These are phyloP conservation scores for Lagerstroemia speciosa DNA, from an alignment of 345 rosid species.

Conservation along the genomic window DNA sequence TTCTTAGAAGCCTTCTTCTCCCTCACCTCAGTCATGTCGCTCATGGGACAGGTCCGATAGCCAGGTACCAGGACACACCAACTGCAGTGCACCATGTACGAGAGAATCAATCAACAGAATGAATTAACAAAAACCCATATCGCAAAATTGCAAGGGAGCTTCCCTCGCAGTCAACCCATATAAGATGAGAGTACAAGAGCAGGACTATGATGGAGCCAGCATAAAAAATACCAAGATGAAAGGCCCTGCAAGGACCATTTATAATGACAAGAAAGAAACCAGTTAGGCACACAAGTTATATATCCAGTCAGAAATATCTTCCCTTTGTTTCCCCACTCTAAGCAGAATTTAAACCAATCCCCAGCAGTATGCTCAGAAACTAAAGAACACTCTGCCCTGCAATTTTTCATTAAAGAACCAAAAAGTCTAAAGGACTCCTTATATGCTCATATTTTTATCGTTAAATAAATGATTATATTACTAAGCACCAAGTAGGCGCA, in stretches of 20 bases:
- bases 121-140: neutral
- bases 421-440: neutral
- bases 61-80: constrained; percentile 93
- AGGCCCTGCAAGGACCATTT: constrained; percentile 32
- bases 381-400: neutral
- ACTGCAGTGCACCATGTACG: too few relatives aligned
- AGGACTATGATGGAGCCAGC: constrained; percentile 77
- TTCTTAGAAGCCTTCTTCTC: constrained; percentile 90
- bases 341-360: neutral
- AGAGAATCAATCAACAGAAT: too few relatives aligned
- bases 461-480: too few relatives aligned
- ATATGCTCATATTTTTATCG: too few relatives aligned
- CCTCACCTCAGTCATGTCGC: constrained; percentile 80
- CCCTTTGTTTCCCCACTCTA: neutral
- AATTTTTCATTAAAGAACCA: neutral
- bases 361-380: neutral
- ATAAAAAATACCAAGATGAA: constrained; percentile 90
- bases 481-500: too few relatives aligned
- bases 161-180: constrained; percentile 95
- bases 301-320: neutral
- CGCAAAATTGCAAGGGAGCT: constrained; percentile 49
- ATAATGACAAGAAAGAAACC: constrained; percentile 4
- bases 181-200: constrained; percentile 76
- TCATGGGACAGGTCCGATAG: constrained; percentile 72
- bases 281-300: neutral